phyloP scores from a whole-genome alignment of 352 stramenopile species.

The Phytophthora melonis region DNA sequence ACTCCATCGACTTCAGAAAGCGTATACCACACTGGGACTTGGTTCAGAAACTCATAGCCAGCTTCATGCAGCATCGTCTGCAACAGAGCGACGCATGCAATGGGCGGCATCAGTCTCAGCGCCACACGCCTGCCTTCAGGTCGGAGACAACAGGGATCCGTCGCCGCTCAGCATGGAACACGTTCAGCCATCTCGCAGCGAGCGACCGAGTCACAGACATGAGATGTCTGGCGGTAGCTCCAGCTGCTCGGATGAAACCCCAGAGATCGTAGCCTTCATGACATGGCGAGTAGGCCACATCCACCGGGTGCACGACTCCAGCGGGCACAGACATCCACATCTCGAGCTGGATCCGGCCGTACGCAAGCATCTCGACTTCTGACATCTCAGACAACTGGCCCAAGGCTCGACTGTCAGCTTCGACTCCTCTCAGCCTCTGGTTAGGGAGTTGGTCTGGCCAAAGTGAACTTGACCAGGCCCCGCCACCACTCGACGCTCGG shows the following conservation, averaged over 20 bases:
- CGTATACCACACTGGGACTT: background rate
- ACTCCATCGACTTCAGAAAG: background rate
- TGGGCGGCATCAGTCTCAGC: background rate
- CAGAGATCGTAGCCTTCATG: background rate
- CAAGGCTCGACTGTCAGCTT: too few relatives aligned
- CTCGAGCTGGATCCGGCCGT: too few relatives aligned
- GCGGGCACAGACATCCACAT: too few relatives aligned
- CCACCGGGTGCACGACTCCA: background rate
- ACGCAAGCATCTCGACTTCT: too few relatives aligned
- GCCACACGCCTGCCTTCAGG: background rate
- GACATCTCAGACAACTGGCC: too few relatives aligned
- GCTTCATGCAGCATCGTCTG: background rate
- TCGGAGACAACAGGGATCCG: background rate
- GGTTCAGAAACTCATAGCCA: background rate
- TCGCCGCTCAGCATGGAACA: background rate
- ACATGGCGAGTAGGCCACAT: background rate
- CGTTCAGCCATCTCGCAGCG: background rate
- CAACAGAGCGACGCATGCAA: background rate
- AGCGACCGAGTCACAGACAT: background rate
- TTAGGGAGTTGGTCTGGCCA: background rate
- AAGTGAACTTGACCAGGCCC: background rate
- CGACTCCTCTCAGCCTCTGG: too few relatives aligned
- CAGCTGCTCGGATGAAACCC: background rate
- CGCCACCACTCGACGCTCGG: background rate
- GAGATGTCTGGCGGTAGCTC: background rate